Base-by-base conservation (phyloP, 176 grass and related monocot genomes). In the Carex parvula region DNA sequence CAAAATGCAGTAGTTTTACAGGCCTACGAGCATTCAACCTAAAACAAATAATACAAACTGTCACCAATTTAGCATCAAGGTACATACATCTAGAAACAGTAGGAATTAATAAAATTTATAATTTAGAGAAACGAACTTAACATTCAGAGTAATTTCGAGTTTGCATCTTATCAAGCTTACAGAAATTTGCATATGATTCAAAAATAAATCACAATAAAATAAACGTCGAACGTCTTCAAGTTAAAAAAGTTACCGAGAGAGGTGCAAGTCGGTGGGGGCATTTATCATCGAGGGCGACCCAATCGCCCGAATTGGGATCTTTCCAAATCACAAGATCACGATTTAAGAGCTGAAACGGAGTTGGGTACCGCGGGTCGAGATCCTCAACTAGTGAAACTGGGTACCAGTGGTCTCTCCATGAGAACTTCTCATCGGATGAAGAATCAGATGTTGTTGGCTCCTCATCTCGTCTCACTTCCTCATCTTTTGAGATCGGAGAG, bases 181-280 rank as follows among this genome's bases (percentile, higher is more conserved):
- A 37, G 16, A 17, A 9, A 69, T 69, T 64, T 69, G 5, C 29
- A 69, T 37, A 41, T 15, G 17, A 71, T 21, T 71, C 18, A 71
- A 71, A 70, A 11, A 71, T 12, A 11, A 70, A 71, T 67, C 64
- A 17, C 64, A 67, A 44, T 7, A 62, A 62, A 62, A 22, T 3
- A 44, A 46, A 71, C 6, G 14, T 70, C n/a, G 14, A 70, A 20
- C 6, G 17, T 70, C 16, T 7, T 70, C 14, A 20, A 12, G 8
- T 0, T 1, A 26, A 63, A 42, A n/a, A 63, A 53, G 6, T 50
- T 88, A 98, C 96, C 64, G 96, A 98, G 58, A 98, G 93, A 0
- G 96, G 96, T 8, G 93, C 96, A 33, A 98, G 96, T 55, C 96
- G 96, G 86, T 98, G 96, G 62, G 96, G 96, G 88, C 96, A 98